Evolutionary conservation across 352 stramenopile genomes (phyloP).

Genomic region (Salisapilia sapeloensis): DNA sequence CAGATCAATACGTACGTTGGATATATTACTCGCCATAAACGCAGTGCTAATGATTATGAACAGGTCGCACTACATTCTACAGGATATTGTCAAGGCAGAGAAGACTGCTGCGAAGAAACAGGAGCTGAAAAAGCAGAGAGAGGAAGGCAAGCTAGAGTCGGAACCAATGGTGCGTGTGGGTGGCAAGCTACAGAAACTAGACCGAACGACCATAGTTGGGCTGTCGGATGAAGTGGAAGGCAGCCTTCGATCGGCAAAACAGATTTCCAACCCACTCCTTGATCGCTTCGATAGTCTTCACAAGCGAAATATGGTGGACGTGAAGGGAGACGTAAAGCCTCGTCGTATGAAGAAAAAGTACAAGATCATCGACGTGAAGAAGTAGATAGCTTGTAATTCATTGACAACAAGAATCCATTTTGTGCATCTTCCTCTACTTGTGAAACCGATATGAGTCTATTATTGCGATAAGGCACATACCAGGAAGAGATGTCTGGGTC

Average conservation of each 20-base stretch:
- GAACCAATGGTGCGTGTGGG: conserved; percentile 53
- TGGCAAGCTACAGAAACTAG: conserved; percentile 65
- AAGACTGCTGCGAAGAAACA: conserved; percentile 41
- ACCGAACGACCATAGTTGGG: conserved; percentile 45
- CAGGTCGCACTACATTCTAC: conserved; percentile 50
- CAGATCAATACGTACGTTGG: conserved; percentile 70
- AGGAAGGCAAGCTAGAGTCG: conserved; percentile 58
- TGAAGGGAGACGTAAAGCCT: conserved; percentile 38
- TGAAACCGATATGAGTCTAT: conserved; percentile 1
- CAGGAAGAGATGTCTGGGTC: neutral
- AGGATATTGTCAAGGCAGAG: conserved; percentile 48
- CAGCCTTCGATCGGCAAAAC: conserved; percentile 58
- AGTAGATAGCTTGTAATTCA: conserved; percentile 13
- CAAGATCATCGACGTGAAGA: conserved; percentile 65
- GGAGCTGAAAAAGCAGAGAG: conserved; percentile 58
- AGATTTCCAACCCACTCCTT: conserved; percentile 60
- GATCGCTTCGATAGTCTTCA: conserved; percentile 77
- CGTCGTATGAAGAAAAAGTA: conserved; percentile 64
- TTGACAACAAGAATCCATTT: neutral
- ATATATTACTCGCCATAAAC: neutral
- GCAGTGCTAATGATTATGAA: neutral
- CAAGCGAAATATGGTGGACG: conserved; percentile 76
- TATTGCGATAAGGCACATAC: conserved; percentile 1
- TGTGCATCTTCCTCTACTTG: conserved; percentile 1
- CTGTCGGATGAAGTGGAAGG: conserved; percentile 69